Evolutionary conservation across 2,329 filamentous ascomycete genomes (phyloP), one percentile per base, ranked within the genome.

Genomic region (Drechslerella dactyloides): DNA sequence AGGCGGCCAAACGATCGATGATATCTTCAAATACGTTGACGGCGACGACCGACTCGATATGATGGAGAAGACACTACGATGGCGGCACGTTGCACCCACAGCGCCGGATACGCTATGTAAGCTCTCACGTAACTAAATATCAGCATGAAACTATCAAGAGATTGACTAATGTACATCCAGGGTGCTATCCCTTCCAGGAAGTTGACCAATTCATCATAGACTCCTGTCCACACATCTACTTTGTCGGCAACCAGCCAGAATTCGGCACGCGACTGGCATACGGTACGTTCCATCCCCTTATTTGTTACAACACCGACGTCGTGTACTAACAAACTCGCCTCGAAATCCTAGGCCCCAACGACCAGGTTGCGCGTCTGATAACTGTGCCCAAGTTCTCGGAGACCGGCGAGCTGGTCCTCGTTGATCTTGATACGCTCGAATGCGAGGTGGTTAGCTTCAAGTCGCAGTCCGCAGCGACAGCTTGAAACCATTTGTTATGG

Each of bases 181-280:
- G 91, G 90, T 93, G 90, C 78, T 99, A 97, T 78, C 94, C 94
- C 0, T 99, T 96, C 80, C 93, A 97, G 80, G 90, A 94, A 17
- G 86, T 91, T 55, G 96, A 99, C 78, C 92, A 91, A 0, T 96
- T 97, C 77, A 89, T 97, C 48, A 84, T 99, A 76, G 86, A 88
- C 74, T 7, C 17, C 4, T 96, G 91, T 74, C 94, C 94, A 1
- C 93, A 99, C 77, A 83, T 99, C 33, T 97, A 91, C 81, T 91
- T 99, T 78, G 89, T 90, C 0, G 93, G 93, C 15, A 92, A 90
- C 76, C 92, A 96, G 79, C 88, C 91, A 1, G 83, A 83, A 58
- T 96, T 96, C 79, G 87, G 86, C 57, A 93, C 89, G 1, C 85
- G 84, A 30, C 79, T 89, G 0, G 88, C 96, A 37, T 82, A 88